Base-by-base conservation (phyloP, 148 eudicot genomes). In the Gaultheria prostrata region DNA sequence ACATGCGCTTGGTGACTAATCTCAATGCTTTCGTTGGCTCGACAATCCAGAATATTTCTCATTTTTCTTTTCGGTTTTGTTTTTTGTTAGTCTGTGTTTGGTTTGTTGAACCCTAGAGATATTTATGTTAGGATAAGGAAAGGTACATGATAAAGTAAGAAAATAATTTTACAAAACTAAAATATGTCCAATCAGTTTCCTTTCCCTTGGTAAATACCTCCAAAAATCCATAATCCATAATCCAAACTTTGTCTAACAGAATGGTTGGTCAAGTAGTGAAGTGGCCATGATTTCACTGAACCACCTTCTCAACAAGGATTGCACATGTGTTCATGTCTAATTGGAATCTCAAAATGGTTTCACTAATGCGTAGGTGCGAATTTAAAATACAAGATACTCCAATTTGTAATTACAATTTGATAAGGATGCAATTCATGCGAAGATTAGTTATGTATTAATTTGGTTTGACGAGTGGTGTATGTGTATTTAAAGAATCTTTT, bases 11-110 rank as follows among this genome's bases (percentile, higher is more conserved):
- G 4, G 69, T 86, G n/a, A 54, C 85, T 3, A 80, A 48, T 13
- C 86, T 84, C 35, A 72, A 81, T 26, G 59, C 70, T 63, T 77
- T 87, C 1, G 73, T 87, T 8, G 83, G 75, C 78, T 76, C 85
- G 48, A 78, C 78, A 39, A 75, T 88, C 43, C 80, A 81, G 76
- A 87, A 82, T 8, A 83, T 63, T 30, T 13, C 9, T 28, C 18
- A 4, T 11, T 67, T 39, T 67, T 67, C 8, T 30, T 26, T 65
- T 26, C 32, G 5, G 0, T 26, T 65, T 63, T n/a, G 28, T 67
- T 28, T 26, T 56, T 67, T 18, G 8, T n/a, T 61, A 24, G 69
- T 61, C 30, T 61, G 28, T 61, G 30, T 61, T n/a, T 18, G 28
- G 30, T n/a, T 61, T 8, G 69, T 61, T 21, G 4, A 61, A 24